Base-by-base conservation (phyloP, 352 stramenopile species). In the Blastocystis sp. region DNA sequence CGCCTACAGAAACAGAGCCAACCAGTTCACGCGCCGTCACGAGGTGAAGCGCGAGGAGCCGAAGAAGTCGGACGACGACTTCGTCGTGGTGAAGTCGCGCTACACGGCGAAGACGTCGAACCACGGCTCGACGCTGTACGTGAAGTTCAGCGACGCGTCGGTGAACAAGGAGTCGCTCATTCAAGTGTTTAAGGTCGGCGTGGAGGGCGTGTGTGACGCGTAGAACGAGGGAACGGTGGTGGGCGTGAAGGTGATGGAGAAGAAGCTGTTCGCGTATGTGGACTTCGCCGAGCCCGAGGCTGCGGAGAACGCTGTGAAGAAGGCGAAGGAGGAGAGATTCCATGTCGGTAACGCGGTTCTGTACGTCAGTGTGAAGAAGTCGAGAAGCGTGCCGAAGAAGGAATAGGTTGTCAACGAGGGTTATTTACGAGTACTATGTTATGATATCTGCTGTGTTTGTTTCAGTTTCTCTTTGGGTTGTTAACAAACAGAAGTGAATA, bases 81-180 rank as follows among this genome's bases (percentile, higher is more conserved):
- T 85, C 37, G 55, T 69, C 26, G 55, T 63, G n/a, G 74, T 85
- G 74, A 69, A 85, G 74, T 85, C 74, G 29, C 45, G 55, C 3
- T 85, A 70, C 51, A 62, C 60, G n/a, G 39, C 19, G 19, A 85
- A 85, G 55, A 66, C 51, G 51, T 45, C 24, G 1, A 67, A 51
- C 10, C 33, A 26, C 0, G 74, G 55, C 19, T 67, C 41, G 24
- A 85, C 41, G 0, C 26, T 85, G 61, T 62, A 24, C 45, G 74
- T 85, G 50, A 29, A 31, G 6, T 85, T 70, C 74, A 50, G 45
- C n/a, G 37, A 50, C n/a, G n/a, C 31, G 24, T 69, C 55, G 29
- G 55, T 85, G 41, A 85, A 85, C 29, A 19, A 39, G 6, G 74
- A 85, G 41, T 26, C 74, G 33, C 61, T 85, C 37, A 3, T 41